Percentiles rank a stretch among this genome's conserved stretches.
These are phyloP conservation scores for Phlebiopsis flavidoalba DNA, from an alignment of 768 basidiomycete species.

Conservation along the genomic window DNA sequence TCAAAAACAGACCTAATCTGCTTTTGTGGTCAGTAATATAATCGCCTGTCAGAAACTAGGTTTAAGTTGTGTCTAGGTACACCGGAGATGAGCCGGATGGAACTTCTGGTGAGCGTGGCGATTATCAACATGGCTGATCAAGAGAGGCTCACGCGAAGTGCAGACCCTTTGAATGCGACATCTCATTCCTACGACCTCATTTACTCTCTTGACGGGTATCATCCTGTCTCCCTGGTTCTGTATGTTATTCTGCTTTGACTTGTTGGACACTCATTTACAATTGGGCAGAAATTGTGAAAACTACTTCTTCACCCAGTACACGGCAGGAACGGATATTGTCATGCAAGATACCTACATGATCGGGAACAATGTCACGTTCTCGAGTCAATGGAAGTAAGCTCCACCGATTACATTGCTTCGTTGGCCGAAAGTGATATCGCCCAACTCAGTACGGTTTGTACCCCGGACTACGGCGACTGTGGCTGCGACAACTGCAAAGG, in stretches of 20 bases:
- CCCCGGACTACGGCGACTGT: slow-evolving; percentile 62
- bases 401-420: not conserved
- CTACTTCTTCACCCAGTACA: slow-evolving; percentile 55
- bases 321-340: slow-evolving; percentile 62
- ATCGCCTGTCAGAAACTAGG: not conserved
- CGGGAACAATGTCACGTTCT: slow-evolving; percentile 59
- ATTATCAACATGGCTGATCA: not conserved
- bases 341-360: slow-evolving; percentile 62
- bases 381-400: slow-evolving; percentile 47
- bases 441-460: slow-evolving; percentile 45
- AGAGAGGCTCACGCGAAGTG: not conserved
- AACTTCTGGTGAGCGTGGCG: slow-evolving; percentile 33
- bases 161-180: slow-evolving; percentile 58
- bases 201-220: slow-evolving; percentile 47
- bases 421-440: not conserved
- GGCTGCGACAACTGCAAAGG: slow-evolving; percentile 72
- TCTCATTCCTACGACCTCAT: slow-evolving; percentile 40
- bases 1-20: slow-evolving; percentile 65
- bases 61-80: slow-evolving; percentile 29
- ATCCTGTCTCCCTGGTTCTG: slow-evolving; percentile 50
- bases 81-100: slow-evolving; percentile 75
- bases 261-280: not conserved
- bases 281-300: slow-evolving; percentile 41
- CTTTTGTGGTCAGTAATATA: slow-evolving; percentile 41
- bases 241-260: not conserved